These are phyloP conservation scores for Kentomonas sorsogonicus DNA, from an alignment of 208 protist genomes.

Conservation along the genomic window DNA sequence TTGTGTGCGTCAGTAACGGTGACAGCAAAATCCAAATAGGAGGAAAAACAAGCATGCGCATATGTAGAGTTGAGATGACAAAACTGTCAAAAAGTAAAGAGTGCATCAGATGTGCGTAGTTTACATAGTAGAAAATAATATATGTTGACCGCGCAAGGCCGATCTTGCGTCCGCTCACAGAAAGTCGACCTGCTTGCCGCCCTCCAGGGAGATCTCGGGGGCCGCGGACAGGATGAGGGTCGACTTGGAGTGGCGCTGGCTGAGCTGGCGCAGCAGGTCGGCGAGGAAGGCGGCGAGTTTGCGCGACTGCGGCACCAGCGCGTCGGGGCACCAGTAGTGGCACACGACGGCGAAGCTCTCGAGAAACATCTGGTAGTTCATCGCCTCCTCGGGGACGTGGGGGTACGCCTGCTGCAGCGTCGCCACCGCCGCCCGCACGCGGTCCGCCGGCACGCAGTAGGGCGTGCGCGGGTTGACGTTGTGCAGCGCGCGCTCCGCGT, in stretches of 20 bases:
- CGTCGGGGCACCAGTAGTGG: constrained; percentile 78
- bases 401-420: constrained; percentile 17
- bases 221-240: constrained; percentile 60
- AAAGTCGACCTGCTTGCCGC: constrained; percentile 42
- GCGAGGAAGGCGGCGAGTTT: constrained; percentile 70
- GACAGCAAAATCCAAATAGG: neutral
- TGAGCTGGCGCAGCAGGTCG: constrained; percentile 52
- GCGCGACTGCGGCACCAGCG: constrained; percentile 52
- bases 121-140: constrained; percentile 6
- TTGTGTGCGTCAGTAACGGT: too few relatives aligned
- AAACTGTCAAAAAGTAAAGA: constrained; percentile 3
- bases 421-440: constrained; percentile 30
- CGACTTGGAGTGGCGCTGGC: constrained; percentile 30
- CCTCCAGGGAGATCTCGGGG: constrained; percentile 46
- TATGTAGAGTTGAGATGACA: neutral
- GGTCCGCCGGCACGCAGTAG: constrained; percentile 34
- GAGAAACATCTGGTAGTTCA: constrained; percentile 73
- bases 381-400: constrained; percentile 22
- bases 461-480: constrained; percentile 15
- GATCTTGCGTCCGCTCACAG: neutral
- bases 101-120: neutral
- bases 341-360: constrained; percentile 44
- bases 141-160: too few relatives aligned
- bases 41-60: neutral
- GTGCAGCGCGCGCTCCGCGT: neutral